Conservation (phyloP, 1,139 yeast genomes). For the Diutina sp. region DNA sequence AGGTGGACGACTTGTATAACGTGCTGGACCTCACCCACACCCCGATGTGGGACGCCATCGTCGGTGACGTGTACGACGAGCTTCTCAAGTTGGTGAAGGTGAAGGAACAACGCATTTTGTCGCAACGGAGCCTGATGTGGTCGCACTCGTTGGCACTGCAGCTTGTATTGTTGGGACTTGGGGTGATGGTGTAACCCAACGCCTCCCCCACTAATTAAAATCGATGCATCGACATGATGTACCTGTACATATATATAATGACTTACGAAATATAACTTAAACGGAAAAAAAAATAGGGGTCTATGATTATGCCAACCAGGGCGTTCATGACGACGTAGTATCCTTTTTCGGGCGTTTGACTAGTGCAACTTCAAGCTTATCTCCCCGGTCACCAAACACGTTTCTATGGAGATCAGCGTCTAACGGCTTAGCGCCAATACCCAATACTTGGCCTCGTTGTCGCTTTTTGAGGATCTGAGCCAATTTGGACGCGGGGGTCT, state of each 20-base stretch:
- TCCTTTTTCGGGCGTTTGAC: constrained; percentile 3
- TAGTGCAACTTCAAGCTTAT: constrained; percentile 11
- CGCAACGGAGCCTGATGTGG: constrained; percentile 39
- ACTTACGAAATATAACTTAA: constrained; percentile 1
- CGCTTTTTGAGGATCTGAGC: constrained; percentile 9
- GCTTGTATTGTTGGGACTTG: constrained; percentile 42
- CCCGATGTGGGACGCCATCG: constrained; percentile 38
- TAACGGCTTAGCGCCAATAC: constrained; percentile 31
- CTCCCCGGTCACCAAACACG: constrained; percentile 14
- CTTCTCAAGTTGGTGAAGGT: constrained; percentile 38
- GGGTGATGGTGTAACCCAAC: constrained; percentile 35
- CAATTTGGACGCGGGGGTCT: background rate
- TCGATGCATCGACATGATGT: background rate
- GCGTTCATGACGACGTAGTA: background rate
- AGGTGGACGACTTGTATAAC: constrained; percentile 37
- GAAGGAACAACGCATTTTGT: constrained; percentile 32
- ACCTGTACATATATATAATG: background rate
- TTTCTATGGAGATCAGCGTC: constrained; percentile 22
- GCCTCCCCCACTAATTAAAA: background rate
- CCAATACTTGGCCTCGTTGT: constrained; percentile 23
- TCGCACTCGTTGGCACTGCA: constrained; percentile 52
- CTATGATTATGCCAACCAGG: background rate
- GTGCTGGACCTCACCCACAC: constrained; percentile 35
- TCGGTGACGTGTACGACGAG: constrained; percentile 48
- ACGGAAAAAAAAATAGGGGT: too few species aligned